Conservation (phyloP, 108 stramenopile genomes). For the Nitzschia putrida region DNA sequence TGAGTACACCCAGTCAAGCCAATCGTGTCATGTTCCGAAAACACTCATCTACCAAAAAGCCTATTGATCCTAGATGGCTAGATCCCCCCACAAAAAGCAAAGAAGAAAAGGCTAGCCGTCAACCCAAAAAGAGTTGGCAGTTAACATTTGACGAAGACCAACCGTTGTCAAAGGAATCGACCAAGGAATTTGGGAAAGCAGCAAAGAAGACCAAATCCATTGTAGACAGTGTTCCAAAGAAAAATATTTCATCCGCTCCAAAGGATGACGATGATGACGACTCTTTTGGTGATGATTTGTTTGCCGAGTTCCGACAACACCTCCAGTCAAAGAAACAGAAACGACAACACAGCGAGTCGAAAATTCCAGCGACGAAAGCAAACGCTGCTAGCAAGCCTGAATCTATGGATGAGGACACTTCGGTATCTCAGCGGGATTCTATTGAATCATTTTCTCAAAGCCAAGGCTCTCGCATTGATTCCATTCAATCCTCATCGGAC, state of each 20-base stretch:
- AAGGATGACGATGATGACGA: neutral
- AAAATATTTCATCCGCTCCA: neutral
- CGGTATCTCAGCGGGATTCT: neutral
- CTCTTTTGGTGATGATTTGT: neutral
- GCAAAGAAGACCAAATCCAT: neutral
- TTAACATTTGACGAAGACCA: too few species aligned
- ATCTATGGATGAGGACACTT: neutral
- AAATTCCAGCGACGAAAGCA: neutral
- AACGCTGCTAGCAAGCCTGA: neutral
- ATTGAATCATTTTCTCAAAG: neutral
- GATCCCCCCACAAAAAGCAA: neutral
- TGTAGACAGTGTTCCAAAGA: neutral
- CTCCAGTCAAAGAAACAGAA: neutral
- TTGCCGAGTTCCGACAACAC: neutral
- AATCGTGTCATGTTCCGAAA: too few species aligned
- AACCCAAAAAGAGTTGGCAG: neutral
- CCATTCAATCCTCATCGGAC: too few species aligned
- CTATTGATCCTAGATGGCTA: slow-evolving; percentile 7
- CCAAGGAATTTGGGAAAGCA: neutral
- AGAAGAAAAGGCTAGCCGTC: neutral
- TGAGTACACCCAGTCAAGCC: too few species aligned
- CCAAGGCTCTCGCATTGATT: too few species aligned
- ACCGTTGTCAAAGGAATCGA: too few species aligned
- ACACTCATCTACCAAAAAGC: neutral
- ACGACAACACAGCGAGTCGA: neutral